These are phyloP conservation scores for Candida sonorensis DNA, from an alignment of 805 yeast species.

Conservation along the genomic window DNA sequence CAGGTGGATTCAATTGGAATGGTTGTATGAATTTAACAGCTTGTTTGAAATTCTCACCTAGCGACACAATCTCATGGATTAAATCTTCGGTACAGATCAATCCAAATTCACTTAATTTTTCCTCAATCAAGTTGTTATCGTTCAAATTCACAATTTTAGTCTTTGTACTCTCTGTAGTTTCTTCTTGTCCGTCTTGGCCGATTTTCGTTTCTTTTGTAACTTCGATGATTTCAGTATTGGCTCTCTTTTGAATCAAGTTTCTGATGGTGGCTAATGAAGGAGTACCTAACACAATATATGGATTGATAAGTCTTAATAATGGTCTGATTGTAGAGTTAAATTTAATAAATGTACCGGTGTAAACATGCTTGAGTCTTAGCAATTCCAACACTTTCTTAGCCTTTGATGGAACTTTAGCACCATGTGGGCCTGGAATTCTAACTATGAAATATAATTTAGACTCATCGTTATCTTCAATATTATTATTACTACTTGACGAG, in stretches of 20 bases:
- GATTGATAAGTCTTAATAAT: slow-evolving; percentile 59
- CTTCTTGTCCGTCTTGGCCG: too few relatives aligned
- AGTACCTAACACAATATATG: slow-evolving; percentile 65
- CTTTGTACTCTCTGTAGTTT: slow-evolving; percentile 21
- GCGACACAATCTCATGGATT: slow-evolving; percentile 57
- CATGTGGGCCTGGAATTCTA: slow-evolving; percentile 59
- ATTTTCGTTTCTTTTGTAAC: slow-evolving; percentile 18
- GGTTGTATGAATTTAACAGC: slow-evolving; percentile 62
- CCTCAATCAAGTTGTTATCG: slow-evolving; percentile 72
- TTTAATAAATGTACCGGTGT: slow-evolving; percentile 70
- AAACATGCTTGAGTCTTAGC: slow-evolving; percentile 50
- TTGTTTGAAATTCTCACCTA: slow-evolving; percentile 59
- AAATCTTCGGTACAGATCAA: slow-evolving; percentile 77
- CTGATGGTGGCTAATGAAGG: slow-evolving; percentile 73
- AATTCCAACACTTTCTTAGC: slow-evolving; percentile 52
- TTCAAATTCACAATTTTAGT: slow-evolving; percentile 41
- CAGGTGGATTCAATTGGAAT: slow-evolving; percentile 61
- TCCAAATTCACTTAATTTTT: slow-evolving; percentile 60
- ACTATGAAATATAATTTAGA: slow-evolving; percentile 57
- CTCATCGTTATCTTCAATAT: slow-evolving; percentile 27
- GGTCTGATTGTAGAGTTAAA: slow-evolving; percentile 53
- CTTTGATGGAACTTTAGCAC: slow-evolving; percentile 60
- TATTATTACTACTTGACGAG: slow-evolving; percentile 23
- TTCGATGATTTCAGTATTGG: slow-evolving; percentile 38
- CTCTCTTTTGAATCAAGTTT: slow-evolving; percentile 71